Evolutionary conservation across 169 alveolate species (phyloP).

Genomic region (Plasmodium gaboni): DNA sequence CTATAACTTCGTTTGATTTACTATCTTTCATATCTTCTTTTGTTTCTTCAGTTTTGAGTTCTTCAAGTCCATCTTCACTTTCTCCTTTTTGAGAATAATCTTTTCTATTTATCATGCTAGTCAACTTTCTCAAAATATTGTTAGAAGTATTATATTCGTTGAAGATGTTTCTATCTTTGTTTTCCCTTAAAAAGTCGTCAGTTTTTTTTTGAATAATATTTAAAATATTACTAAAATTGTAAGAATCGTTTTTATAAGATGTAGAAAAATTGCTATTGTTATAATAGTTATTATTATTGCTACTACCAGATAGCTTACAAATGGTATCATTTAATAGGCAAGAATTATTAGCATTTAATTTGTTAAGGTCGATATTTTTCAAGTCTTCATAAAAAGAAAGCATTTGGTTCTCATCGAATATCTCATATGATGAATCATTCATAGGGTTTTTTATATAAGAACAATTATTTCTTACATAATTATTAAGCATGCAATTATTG

Average conservation of each 20-base stretch:
- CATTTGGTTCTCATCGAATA: neutral
- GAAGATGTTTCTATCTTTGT: neutral
- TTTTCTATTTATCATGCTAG: too few relatives aligned
- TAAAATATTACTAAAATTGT: neutral
- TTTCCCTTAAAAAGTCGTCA: conserved; percentile 3
- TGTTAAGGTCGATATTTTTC: neutral
- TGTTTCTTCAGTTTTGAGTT: too few relatives aligned
- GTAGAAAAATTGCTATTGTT: neutral
- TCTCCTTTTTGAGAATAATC: too few relatives aligned
- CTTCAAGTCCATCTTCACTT: too few relatives aligned
- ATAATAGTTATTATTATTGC: neutral
- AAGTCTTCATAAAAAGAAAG: neutral
- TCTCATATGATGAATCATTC: neutral
- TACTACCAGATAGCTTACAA: neutral
- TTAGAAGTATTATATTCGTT: neutral
- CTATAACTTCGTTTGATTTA: too few relatives aligned
- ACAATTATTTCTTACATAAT: neutral
- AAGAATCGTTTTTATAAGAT: neutral
- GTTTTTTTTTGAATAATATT: conserved; percentile 2
- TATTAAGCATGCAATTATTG: too few relatives aligned
- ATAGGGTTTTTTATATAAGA: neutral
- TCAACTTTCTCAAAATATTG: neutral
- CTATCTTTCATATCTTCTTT: too few relatives aligned
- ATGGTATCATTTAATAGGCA: neutral
- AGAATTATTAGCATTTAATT: neutral